phyloP scores from a whole-genome alignment of 371 early-diverging fungal species.

The Haplosporangium sp. region DNA sequence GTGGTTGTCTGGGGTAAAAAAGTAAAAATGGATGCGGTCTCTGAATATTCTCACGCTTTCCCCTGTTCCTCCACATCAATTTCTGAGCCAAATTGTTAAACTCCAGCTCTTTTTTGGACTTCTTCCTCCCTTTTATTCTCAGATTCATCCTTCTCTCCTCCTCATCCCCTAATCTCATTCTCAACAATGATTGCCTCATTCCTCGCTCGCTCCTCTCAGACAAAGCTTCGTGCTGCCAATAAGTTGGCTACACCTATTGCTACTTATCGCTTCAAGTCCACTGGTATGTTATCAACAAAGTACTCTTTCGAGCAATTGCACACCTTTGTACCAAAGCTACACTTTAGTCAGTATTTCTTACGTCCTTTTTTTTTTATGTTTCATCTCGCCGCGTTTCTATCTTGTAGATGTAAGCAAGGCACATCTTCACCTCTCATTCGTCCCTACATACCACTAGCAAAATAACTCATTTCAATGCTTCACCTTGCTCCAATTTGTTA shows the following conservation, averaged over 20 bases:
- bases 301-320: too few species aligned
- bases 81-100: neutral
- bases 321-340: too few species aligned
- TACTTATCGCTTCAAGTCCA: constrained; percentile 56
- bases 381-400: neutral
- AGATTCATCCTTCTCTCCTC: constrained; percentile 15
- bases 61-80: neutral
- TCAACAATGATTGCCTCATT: constrained; percentile 31
- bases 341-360: neutral
- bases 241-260: constrained; percentile 55
- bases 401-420: constrained; percentile 25
- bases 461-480: neutral
- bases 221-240: constrained; percentile 35
- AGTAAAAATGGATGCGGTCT: neutral
- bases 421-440: neutral
- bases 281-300: constrained; percentile 22
- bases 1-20: neutral
- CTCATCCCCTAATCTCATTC: constrained; percentile 44
- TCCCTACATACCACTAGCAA: neutral
- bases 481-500: neutral
- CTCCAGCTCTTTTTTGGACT: neutral
- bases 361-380: neutral
- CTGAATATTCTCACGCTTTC: constrained; percentile 11
- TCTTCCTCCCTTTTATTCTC: too few species aligned
- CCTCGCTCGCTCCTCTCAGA: constrained; percentile 60